Conservation (phyloP, 2,329 filamentous ascomycete genomes). For the Ustilaginoidea virens region DNA sequence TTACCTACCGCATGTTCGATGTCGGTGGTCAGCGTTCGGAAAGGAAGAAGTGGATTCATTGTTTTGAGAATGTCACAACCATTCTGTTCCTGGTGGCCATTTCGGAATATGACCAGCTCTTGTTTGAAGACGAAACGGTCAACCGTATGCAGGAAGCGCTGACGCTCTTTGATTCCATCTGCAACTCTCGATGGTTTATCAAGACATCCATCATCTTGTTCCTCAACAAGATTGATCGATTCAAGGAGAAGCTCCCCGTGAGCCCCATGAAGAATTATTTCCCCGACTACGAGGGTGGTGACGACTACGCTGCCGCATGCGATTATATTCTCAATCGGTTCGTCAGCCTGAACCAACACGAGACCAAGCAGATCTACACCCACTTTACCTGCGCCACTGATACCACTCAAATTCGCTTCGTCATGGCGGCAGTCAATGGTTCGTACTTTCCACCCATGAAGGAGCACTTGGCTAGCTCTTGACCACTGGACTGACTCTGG, state of each 20-base stretch:
- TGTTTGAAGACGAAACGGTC: constrained; percentile 93
- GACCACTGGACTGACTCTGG: too few relatives aligned
- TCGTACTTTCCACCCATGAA: constrained; percentile 19
- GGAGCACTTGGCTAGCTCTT: not conserved
- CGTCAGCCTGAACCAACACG: constrained; percentile 94
- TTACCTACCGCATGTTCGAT: constrained; percentile 95
- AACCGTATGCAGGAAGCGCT: constrained; percentile 87
- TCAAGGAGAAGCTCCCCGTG: constrained; percentile 70
- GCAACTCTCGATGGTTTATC: constrained; percentile 82
- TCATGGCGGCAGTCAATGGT: constrained; percentile 99
- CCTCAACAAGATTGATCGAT: constrained; percentile 81
- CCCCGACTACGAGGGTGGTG: constrained; percentile 83
- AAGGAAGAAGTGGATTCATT: constrained; percentile 95
- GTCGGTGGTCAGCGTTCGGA: constrained; percentile 86
- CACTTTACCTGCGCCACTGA: constrained; percentile 99
- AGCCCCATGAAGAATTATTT: constrained; percentile 84
- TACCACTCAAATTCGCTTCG: constrained; percentile 97
- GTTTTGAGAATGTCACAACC: constrained; percentile 93
- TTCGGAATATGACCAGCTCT: constrained; percentile 88
- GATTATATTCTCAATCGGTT: constrained; percentile 99
- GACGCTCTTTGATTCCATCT: constrained; percentile 76
- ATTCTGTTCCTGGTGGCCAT: constrained; percentile 95
- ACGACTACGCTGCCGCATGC: constrained; percentile 89
- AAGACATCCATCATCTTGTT: constrained; percentile 81
- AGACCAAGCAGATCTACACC: constrained; percentile 99